phyloP scores from a whole-genome alignment of 495 filamentous ascomycete genomes.

The Penicillium antarcticum region DNA sequence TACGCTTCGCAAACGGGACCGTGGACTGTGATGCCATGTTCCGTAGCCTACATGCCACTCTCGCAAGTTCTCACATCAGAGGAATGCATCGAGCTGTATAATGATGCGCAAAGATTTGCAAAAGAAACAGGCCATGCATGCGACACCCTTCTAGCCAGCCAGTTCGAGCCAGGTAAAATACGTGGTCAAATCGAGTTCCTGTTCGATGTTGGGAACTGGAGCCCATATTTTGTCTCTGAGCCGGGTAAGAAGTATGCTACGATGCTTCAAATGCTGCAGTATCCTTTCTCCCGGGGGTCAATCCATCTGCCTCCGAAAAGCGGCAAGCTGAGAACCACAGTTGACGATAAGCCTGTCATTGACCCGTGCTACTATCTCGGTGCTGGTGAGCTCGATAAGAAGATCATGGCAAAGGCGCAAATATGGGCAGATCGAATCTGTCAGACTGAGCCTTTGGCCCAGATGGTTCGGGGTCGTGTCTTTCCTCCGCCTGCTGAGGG shows the following conservation, averaged over 20 bases:
- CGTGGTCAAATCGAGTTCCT: constrained; percentile 52
- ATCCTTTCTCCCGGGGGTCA: constrained; percentile 47
- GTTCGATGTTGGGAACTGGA: constrained; percentile 50
- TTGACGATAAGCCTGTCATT: constrained; percentile 36
- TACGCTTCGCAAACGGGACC: constrained; percentile 26
- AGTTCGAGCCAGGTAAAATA: constrained; percentile 26
- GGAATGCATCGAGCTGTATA: constrained; percentile 9
- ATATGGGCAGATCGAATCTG: constrained; percentile 43
- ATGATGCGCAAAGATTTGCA: background rate
- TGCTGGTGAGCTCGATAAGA: constrained; percentile 36
- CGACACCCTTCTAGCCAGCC: constrained; percentile 13
- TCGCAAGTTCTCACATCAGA: constrained; percentile 26
- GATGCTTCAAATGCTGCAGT: constrained; percentile 52
- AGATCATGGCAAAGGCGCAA: constrained; percentile 36
- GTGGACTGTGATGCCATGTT: constrained; percentile 35
- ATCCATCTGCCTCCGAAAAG: constrained; percentile 37
- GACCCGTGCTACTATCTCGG: constrained; percentile 44
- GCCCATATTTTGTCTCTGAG: constrained; percentile 32
- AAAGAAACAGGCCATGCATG: background rate
- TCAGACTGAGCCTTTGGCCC: constrained; percentile 34
- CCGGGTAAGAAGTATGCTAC: constrained; percentile 48
- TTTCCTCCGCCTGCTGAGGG: constrained; percentile 28
- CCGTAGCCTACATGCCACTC: constrained; percentile 46
- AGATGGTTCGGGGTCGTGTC: constrained; percentile 35
- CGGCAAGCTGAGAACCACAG: constrained; percentile 1